A percentile compares a stretch with the other conserved stretches of the same genome.
These are phyloP conservation scores for Gnaphalium uliginosum DNA, from an alignment of 129 eudicot species.

Conservation along the genomic window DNA sequence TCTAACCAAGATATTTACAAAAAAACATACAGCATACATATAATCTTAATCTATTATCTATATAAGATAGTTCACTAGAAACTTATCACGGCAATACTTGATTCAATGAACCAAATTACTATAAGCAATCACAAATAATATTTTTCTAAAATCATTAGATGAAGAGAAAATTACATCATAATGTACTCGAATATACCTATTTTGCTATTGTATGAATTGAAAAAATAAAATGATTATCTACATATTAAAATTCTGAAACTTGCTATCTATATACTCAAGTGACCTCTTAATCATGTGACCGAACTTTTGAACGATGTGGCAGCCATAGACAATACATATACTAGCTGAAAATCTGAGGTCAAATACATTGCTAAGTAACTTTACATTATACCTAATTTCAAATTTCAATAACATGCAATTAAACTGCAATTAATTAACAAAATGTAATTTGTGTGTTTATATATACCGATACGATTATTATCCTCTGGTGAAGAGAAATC, in stretches of 20 bases:
- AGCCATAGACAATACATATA: not conserved
- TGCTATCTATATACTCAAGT: not conserved
- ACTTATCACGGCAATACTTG: too few relatives aligned
- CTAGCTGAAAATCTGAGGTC: not conserved
- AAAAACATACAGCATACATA: not conserved
- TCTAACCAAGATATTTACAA: not conserved
- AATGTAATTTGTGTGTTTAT: not conserved
- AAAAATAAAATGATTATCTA: too few relatives aligned
- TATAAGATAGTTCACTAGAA: too few relatives aligned
- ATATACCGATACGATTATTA: slow-evolving; percentile 32
- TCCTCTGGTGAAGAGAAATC: slow-evolving; percentile 72
- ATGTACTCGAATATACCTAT: too few relatives aligned
- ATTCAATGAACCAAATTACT: too few relatives aligned
- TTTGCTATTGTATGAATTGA: too few relatives aligned
- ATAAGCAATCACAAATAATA: too few relatives aligned
- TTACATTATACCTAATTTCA: not conserved
- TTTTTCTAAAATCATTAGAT: too few relatives aligned
- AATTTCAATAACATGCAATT: not conserved
- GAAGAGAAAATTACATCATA: too few relatives aligned
- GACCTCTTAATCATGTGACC: not conserved
- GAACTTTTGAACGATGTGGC: not conserved
- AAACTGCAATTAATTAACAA: not conserved
- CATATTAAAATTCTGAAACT: too few relatives aligned
- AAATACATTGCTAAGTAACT: not conserved
- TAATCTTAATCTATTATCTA: too few relatives aligned